These are phyloP conservation scores for Scutellaria galericulata DNA, from an alignment of 257 asterid species.

Conservation along the genomic window DNA sequence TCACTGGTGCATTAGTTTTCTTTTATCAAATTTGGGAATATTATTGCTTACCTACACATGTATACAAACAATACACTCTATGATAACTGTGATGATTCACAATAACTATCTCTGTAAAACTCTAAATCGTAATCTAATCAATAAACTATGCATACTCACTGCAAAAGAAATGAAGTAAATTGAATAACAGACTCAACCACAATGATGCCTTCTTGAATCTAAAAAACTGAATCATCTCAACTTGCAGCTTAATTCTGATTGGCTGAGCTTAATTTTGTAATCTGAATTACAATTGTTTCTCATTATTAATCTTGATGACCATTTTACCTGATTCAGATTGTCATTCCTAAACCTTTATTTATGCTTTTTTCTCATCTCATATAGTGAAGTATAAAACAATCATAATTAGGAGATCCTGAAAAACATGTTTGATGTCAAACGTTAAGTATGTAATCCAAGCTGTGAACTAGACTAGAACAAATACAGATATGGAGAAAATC, in stretches of 20 bases:
- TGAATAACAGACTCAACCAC: too few relatives aligned
- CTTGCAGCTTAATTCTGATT: too few relatives aligned
- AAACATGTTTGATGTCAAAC: slow-evolving; percentile 8
- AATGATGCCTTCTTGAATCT: too few relatives aligned
- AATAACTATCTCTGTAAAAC: too few relatives aligned
- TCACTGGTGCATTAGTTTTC: neutral
- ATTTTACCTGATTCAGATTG: neutral
- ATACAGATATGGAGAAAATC: slow-evolving; percentile 16
- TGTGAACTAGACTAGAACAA: neutral
- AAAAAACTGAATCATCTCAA: too few relatives aligned
- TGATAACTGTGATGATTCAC: too few relatives aligned
- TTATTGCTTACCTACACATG: neutral
- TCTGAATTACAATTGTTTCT: neutral
- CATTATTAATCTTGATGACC: neutral
- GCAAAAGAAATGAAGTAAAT: too few relatives aligned
- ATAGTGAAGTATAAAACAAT: neutral
- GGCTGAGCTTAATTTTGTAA: neutral
- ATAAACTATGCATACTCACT: too few relatives aligned
- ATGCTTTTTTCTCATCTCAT: neutral
- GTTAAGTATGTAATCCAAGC: slow-evolving; percentile 20
- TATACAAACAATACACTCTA: too few relatives aligned
- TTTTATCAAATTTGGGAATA: neutral
- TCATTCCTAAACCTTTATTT: slow-evolving; percentile 3
- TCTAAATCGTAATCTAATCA: too few relatives aligned
- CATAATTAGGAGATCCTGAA: neutral